Conservation (phyloP, 371 early-diverging fungal genomes). For the Funneliformis caledonium region DNA sequence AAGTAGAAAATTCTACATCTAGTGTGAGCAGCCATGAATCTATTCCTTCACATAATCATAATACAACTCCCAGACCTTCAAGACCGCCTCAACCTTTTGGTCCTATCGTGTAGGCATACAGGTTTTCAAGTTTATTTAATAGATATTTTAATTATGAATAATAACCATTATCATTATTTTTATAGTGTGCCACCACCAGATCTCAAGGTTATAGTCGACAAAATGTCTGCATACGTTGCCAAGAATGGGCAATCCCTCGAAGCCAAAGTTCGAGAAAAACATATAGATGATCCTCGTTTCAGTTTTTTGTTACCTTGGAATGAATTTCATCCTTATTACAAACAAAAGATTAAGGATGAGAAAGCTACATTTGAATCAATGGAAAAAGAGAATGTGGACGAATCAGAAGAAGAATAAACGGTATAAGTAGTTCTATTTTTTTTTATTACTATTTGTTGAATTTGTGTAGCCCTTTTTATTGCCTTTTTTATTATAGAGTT, state of each 20-base stretch:
- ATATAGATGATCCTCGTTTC: conserved; percentile 33
- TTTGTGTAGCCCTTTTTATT: no score
- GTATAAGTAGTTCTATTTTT: not conserved
- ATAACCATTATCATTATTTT: not conserved
- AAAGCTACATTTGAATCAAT: not conserved
- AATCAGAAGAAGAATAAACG: not conserved
- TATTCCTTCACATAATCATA: not conserved
- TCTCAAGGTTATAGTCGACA: conserved; percentile 25
- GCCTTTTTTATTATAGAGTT: no score
- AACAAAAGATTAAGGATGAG: conserved; percentile 28
- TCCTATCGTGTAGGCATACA: conserved; percentile 10
- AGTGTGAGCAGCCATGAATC: not conserved
- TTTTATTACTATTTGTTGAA: not conserved
- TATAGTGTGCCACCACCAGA: conserved; percentile 29
- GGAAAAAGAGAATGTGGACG: not conserved
- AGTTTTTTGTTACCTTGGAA: conserved; percentile 39
- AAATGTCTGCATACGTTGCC: conserved; percentile 23
- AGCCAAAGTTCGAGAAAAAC: conserved; percentile 37
- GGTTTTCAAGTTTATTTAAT: not conserved
- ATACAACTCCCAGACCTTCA: not conserved
- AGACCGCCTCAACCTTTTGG: conserved; percentile 13
- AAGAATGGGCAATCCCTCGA: conserved; percentile 25
- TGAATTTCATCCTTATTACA: conserved; percentile 38
- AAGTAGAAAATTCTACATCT: not conserved
- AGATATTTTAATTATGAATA: not conserved